Base-by-base conservation (phyloP, 306 rosid genomes). In the Prunus mira region DNA sequence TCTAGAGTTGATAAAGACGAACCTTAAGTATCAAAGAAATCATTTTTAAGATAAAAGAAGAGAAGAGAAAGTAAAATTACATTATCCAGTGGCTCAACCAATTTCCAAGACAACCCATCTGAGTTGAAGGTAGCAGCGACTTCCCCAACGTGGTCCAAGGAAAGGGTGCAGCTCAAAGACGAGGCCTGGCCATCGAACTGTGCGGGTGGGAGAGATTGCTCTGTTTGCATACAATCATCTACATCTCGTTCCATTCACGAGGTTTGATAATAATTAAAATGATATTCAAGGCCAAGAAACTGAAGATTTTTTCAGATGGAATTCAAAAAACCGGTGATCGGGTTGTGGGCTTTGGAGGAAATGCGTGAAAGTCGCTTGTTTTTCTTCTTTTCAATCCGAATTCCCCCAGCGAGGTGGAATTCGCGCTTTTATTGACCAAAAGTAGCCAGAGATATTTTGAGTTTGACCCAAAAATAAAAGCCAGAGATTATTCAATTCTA, bases 101-200 rank as follows among this genome's bases (percentile, higher is more conserved):
- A 77, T 77, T 88, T 79, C 98, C 98, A 95, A 73, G 88, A 84
- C 75, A 95, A 76, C 18, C 90, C 89, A 77, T 89, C 84, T 13
- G 96, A 78, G 65, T 85, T 68, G 61, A 79, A 88, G 86, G 81
- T 80, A 75, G 90, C 86, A 24, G 34, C 24, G 69, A 88, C 96
- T 78, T 87, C 87, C 11, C 96, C 97, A 67, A 83, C 84, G 70
- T 67, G 86, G 80, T 92, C 90, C 86, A 95, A 86, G 65, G 83
- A 86, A 56, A 94, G 58, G 78, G 77, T 74, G 25, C 90, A 87
- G 78, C 87, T 82, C 84, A 81, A 82, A 78, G 63, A 27, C 75
- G 86, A 54, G 17, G 69, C 34, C 76, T 80, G 81, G 49, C 51
- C 73, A 32, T 79, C 71, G 12, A 77, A 30, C 79, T 22, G 81